Evolutionary conservation across 768 basidiomycete genomes (phyloP).

Genomic region (Hericium rajendrae): DNA sequence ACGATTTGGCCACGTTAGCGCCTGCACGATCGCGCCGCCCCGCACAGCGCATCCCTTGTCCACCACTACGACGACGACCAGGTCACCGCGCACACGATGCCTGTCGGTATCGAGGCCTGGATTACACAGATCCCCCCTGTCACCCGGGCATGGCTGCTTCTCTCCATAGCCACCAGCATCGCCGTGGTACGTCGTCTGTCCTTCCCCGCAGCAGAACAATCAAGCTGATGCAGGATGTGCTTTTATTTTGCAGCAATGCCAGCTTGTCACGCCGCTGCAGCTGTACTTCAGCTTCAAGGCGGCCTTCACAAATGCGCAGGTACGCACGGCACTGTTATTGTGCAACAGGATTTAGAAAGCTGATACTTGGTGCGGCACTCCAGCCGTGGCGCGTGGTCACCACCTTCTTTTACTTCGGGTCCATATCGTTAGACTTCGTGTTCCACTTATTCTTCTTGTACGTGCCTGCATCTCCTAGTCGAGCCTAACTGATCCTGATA

Average conservation of each 20-base stretch:
- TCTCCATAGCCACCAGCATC: constrained; percentile 71
- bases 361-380: constrained; percentile 6
- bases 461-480: constrained; percentile 22
- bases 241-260: constrained; percentile 64
- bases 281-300: constrained; percentile 88
- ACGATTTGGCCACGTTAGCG: neutral
- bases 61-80: neutral
- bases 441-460: constrained; percentile 99
- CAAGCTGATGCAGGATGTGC: neutral
- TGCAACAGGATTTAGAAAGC: constrained; percentile 3
- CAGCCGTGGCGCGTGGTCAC: constrained; percentile 85
- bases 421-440: constrained; percentile 85
- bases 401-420: constrained; percentile 95
- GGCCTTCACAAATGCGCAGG: constrained; percentile 76
- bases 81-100: constrained; percentile 36
- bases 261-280: constrained; percentile 82
- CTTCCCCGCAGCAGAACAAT: neutral
- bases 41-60: neutral
- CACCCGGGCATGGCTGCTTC: constrained; percentile 75
- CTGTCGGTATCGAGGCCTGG: constrained; percentile 85
- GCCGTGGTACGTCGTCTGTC: constrained; percentile 61
- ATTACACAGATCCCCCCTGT: constrained; percentile 86
- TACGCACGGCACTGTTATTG: constrained; percentile 20
- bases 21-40: neutral
- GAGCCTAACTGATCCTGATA: neutral